Evolutionary conservation across 2,329 filamentous ascomycete species (phyloP).

Genomic region (Beauveria asiatica): DNA sequence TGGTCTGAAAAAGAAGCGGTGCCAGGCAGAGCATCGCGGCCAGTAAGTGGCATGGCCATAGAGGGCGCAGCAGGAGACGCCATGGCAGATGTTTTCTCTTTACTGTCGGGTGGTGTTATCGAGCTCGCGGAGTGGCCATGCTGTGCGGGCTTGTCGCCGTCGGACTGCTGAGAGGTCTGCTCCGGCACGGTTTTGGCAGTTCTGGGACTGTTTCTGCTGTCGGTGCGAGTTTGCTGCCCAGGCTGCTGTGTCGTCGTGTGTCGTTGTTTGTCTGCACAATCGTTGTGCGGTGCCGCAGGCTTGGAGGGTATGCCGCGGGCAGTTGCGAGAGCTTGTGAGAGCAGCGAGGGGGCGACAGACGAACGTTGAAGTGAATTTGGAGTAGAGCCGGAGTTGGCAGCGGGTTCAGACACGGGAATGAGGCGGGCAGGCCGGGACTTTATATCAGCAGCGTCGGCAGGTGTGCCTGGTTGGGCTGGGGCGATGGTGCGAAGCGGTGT

Average conservation of each 20-base stretch:
- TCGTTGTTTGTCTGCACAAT: not conserved
- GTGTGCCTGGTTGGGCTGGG: slow-evolving; percentile 6
- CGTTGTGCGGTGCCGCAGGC: not conserved
- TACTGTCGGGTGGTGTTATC: not conserved
- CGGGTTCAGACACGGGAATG: not conserved
- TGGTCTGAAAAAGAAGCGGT: slow-evolving; percentile 26
- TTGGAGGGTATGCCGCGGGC: slow-evolving; percentile 10
- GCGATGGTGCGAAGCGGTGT: slow-evolving; percentile 5
- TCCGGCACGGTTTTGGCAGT: not conserved
- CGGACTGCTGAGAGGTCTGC: not conserved
- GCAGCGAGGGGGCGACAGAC: slow-evolving; percentile 2
- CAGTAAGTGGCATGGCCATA: slow-evolving; percentile 17
- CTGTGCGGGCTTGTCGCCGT: not conserved
- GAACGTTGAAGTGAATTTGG: not conserved
- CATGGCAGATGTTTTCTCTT: slow-evolving; percentile 21
- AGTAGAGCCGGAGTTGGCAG: not conserved
- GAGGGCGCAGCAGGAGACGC: slow-evolving; percentile 12
- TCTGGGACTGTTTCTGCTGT: not conserved
- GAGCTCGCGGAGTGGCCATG: not conserved
- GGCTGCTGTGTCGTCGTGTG: not conserved
- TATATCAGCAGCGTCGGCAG: slow-evolving; percentile 8
- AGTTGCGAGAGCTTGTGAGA: slow-evolving; percentile 10
- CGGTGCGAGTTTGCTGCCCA: not conserved
- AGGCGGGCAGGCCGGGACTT: slow-evolving; percentile 1
- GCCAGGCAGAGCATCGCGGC: slow-evolving; percentile 22